phyloP scores from a whole-genome alignment of 108 stramenopile species.

The Nitzschia sp. region DNA sequence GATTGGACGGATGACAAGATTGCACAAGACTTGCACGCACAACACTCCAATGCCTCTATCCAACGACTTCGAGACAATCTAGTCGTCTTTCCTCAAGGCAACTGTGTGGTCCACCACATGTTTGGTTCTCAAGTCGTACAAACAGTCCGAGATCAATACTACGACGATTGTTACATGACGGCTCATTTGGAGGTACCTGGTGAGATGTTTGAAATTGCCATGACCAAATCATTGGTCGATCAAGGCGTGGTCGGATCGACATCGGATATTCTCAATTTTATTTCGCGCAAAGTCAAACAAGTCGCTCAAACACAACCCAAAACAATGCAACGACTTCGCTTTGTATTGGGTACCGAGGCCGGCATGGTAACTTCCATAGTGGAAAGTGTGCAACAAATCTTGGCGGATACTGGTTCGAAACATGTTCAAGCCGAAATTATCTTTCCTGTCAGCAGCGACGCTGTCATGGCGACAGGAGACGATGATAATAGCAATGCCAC shows the following conservation, averaged over 20 bases:
- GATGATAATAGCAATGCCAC: conserved; percentile 18
- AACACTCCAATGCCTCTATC: conserved; percentile 57
- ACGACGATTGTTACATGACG: conserved; percentile 85
- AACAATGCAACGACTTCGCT: conserved; percentile 54
- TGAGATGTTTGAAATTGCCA: conserved; percentile 96
- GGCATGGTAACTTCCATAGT: conserved; percentile 96
- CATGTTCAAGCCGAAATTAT: conserved; percentile 87
- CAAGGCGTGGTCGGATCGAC: conserved; percentile 92
- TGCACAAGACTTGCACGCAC: conserved; percentile 61
- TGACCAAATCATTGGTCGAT: conserved; percentile 75
- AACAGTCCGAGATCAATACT: conserved; percentile 65
- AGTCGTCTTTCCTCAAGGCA: conserved; percentile 82
- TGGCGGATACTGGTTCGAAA: conserved; percentile 42
- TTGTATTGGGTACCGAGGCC: conserved; percentile 92
- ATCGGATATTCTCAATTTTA: conserved; percentile 91
- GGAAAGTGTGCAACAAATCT: conserved; percentile 80
- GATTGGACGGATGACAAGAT: conserved; percentile 78
- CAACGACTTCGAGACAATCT: conserved; percentile 60
- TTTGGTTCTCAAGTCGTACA: conserved; percentile 82
- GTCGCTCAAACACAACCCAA: conserved; percentile 28
- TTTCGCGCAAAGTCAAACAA: conserved; percentile 81
- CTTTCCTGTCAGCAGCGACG: conserved; percentile 94
- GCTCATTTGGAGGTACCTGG: conserved; percentile 97
- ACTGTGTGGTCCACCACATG: conserved; percentile 97
- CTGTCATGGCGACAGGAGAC: conserved; percentile 69